Conservation (phyloP, 352 stramenopile genomes). For the Phytophthora citrophthora region DNA sequence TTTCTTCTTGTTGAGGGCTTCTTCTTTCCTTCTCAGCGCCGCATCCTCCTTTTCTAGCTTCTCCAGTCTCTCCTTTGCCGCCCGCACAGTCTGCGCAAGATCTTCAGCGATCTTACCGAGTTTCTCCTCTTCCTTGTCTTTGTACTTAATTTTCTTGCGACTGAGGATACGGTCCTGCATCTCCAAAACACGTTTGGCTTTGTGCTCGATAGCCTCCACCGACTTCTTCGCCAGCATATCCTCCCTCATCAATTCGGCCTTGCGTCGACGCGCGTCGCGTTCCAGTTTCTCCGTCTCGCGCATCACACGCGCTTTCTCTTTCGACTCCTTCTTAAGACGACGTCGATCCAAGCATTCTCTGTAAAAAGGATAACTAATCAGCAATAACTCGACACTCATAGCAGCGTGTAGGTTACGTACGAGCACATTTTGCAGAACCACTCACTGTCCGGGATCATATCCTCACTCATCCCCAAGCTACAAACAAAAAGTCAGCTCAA, state of each 20-base stretch:
- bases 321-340: constrained; percentile 73
- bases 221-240: constrained; percentile 76
- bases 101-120: constrained; percentile 82
- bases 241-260: constrained; percentile 75
- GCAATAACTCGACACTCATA: constrained; percentile 1
- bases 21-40: constrained; percentile 78
- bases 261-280: constrained; percentile 67
- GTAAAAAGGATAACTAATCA: background rate
- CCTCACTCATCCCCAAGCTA: constrained; percentile 80
- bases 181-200: constrained; percentile 85
- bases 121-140: constrained; percentile 90
- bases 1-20: constrained; percentile 85
- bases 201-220: constrained; percentile 82
- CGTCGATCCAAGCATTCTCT: constrained; percentile 84
- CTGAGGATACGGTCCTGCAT: constrained; percentile 90
- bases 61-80: constrained; percentile 82
- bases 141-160: constrained; percentile 90
- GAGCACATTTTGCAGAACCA: constrained; percentile 91
- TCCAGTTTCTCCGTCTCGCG: constrained; percentile 85
- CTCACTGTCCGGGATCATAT: constrained; percentile 80
- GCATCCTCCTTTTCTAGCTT: constrained; percentile 90
- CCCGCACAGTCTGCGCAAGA: constrained; percentile 75
- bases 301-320: constrained; percentile 79
- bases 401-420: constrained; percentile 47
- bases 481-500: constrained; percentile 13